Conservation (phyloP, 306 rosid genomes). For the Cucurbita ficifolia region DNA sequence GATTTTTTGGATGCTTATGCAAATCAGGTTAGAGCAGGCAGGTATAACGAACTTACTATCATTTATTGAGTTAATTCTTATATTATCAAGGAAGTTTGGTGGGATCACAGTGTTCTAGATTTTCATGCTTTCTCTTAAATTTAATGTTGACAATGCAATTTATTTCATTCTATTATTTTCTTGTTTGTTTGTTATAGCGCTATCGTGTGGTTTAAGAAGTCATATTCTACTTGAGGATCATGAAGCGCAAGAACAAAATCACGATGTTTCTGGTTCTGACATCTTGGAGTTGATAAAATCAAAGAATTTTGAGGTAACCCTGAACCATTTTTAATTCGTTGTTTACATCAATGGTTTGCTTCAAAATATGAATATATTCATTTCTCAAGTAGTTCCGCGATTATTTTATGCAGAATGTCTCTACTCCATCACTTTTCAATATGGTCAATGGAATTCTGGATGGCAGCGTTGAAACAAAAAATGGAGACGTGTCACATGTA, state of each 20-base stretch:
- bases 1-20: not conserved
- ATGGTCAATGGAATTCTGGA: conserved; percentile 47
- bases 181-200: conserved; percentile 29
- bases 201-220: conserved; percentile 20
- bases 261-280: conserved; percentile 48
- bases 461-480: conserved; percentile 45
- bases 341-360: not conserved
- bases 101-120: not conserved
- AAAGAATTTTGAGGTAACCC: conserved; percentile 58
- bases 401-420: conserved; percentile 46
- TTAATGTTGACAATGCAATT: conserved; percentile 12
- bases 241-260: conserved; percentile 27
- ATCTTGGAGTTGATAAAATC: conserved; percentile 52
- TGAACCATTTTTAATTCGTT: conserved; percentile 11
- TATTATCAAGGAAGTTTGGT: not conserved
- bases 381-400: conserved; percentile 21
- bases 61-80: not conserved
- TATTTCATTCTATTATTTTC: not conserved
- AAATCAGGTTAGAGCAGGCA: not conserved
- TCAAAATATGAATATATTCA: not conserved
- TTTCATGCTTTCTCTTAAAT: conserved; percentile 6
- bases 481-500: conserved; percentile 69
- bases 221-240: conserved; percentile 22
- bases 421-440: conserved; percentile 54
- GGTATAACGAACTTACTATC: not conserved